Conservation (phyloP, 2,329 filamentous ascomycete species). For the Capronia americana region DNA sequence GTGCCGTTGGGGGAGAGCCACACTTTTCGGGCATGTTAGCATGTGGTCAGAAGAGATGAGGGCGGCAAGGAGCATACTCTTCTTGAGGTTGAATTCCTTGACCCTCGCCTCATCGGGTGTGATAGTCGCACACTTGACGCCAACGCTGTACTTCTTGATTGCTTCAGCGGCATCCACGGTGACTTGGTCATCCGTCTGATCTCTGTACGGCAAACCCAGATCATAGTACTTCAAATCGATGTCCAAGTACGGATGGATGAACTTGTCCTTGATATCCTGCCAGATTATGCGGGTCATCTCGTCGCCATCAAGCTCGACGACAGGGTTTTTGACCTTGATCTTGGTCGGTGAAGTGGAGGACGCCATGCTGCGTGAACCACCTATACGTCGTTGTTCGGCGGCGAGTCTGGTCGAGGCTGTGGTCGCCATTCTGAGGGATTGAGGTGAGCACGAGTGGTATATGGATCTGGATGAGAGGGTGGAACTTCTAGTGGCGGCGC, state of each 20-base stretch:
- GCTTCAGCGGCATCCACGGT: constrained; percentile 94
- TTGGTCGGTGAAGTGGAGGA: constrained; percentile 64
- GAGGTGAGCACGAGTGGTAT: constrained; percentile 24
- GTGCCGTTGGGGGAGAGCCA: constrained; percentile 98
- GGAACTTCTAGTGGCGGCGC: constrained; percentile 31
- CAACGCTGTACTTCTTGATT: constrained; percentile 98
- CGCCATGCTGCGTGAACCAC: constrained; percentile 51
- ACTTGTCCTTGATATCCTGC: constrained; percentile 97
- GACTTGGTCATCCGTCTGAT: constrained; percentile 95
- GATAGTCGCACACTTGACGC: constrained; percentile 99
- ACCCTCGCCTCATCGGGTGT: constrained; percentile 96
- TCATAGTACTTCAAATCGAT: constrained; percentile 99
- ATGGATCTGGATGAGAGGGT: constrained; percentile 11
- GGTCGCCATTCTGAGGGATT: constrained; percentile 29
- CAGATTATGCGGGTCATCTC: constrained; percentile 99
- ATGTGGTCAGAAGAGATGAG: constrained; percentile 7
- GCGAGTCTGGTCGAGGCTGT: constrained; percentile 34
- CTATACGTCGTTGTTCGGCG: constrained; percentile 34
- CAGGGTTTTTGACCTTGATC: constrained; percentile 99
- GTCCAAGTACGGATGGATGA: constrained; percentile 73
- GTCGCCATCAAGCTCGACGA: constrained; percentile 94
- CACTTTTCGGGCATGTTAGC: constrained; percentile 62
- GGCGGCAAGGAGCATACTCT: constrained; percentile 68
- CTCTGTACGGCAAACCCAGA: constrained; percentile 89
- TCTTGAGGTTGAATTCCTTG: constrained; percentile 97